Evolutionary conservation across 345 rosid genomes (phyloP).

Genomic region (Hibiscus mutabilis): DNA sequence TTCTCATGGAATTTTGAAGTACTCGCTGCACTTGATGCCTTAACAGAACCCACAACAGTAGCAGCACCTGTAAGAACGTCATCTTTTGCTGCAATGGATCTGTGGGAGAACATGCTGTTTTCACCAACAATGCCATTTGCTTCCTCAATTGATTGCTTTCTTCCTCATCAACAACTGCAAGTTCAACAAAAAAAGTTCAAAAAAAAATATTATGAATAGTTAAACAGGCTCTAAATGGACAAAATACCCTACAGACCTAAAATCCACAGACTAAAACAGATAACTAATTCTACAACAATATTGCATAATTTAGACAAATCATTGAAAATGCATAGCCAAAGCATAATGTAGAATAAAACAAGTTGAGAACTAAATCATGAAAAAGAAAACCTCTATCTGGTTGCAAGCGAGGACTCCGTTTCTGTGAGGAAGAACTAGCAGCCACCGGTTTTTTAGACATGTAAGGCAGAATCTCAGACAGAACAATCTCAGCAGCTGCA

Average conservation of each 20-base stretch:
- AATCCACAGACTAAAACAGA: neutral
- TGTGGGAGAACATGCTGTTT: constrained; percentile 17
- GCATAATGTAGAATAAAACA: neutral
- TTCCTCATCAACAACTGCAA: constrained; percentile 31
- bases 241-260: no score
- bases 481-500: constrained; percentile 64
- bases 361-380: neutral
- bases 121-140: constrained; percentile 1
- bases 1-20: constrained; percentile 13
- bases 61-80: constrained; percentile 16
- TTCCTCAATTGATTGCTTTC: constrained; percentile 11
- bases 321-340: no score
- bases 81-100: neutral
- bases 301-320: neutral
- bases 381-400: constrained; percentile 33
- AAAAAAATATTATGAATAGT: no score
- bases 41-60: constrained; percentile 10
- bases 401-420: neutral
- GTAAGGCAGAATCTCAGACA: constrained; percentile 63
- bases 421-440: constrained; percentile 9
- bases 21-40: constrained; percentile 3
- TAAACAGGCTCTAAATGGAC: no score
- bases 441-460: constrained; percentile 20
- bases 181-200: neutral
- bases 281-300: neutral